A percentile compares a stretch with the other conserved stretches of the same genome.
Evolutionary conservation across 805 yeast species (phyloP).

Genomic region (Starmerella vaccinii): DNA sequence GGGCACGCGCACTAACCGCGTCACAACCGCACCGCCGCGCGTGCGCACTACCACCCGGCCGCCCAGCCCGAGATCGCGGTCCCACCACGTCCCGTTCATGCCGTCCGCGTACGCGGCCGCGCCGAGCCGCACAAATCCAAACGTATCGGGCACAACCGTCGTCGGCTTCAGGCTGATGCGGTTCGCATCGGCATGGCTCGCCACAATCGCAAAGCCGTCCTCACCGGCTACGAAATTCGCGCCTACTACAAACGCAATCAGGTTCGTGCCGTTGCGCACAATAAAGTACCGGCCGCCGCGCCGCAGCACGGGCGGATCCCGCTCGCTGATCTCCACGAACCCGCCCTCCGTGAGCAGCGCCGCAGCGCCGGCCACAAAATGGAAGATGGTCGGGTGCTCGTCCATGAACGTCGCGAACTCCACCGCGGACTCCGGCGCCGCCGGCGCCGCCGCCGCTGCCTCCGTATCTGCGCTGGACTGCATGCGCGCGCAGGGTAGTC

Average conservation of each 20-base stretch:
- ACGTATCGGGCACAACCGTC: slow-evolving; percentile 53
- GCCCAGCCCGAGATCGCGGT: slow-evolving; percentile 81
- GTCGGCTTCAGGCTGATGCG: slow-evolving; percentile 79
- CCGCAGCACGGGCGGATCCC: slow-evolving; percentile 36
- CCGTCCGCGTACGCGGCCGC: slow-evolving; percentile 91
- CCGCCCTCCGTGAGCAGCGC: slow-evolving; percentile 47
- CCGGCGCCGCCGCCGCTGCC: background rate
- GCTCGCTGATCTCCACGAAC: slow-evolving; percentile 63
- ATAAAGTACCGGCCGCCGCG: slow-evolving; percentile 63
- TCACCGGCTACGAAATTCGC: slow-evolving; percentile 61
- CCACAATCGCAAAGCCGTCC: slow-evolving; percentile 76
- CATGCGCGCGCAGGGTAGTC: too few species aligned
- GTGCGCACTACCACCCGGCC: slow-evolving; percentile 74
- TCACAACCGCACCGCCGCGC: slow-evolving; percentile 35
- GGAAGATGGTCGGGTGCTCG: slow-evolving; percentile 63
- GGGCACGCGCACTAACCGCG: slow-evolving; percentile 63
- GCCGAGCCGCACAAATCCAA: slow-evolving; percentile 69
- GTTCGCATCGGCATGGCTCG: slow-evolving; percentile 95
- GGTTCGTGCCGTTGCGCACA: slow-evolving; percentile 53
- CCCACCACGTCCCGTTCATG: slow-evolving; percentile 93
- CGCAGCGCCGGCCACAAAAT: slow-evolving; percentile 28
- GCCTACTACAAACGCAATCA: slow-evolving; percentile 65
- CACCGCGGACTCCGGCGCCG: background rate
- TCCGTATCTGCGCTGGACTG: background rate
- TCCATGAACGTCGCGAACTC: slow-evolving; percentile 51